These are phyloP conservation scores for Rhizopogon sp. DNA, from an alignment of 768 basidiomycete genomes.

Conservation along the genomic window DNA sequence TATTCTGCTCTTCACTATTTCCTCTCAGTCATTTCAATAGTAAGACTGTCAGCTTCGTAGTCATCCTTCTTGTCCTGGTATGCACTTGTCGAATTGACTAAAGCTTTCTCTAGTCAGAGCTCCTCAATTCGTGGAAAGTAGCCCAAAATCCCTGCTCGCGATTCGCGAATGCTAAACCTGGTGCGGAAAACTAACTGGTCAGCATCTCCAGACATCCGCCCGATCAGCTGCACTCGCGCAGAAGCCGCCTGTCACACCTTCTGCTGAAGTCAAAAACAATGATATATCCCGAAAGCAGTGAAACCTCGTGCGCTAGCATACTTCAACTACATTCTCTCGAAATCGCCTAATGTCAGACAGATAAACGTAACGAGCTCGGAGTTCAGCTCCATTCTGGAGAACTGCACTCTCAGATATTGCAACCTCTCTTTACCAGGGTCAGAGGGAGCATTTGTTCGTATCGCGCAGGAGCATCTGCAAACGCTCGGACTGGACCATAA, in stretches of 20 bases:
- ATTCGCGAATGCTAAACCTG: constrained; percentile 7
- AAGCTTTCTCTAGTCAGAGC: no score
- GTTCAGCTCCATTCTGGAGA: constrained; percentile 84
- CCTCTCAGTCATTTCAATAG: no score
- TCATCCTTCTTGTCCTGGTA: no score
- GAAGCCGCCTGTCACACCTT: neutral
- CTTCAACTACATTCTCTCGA: neutral
- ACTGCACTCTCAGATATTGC: constrained; percentile 82
- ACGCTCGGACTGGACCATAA: constrained; percentile 76
- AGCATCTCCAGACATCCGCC: constrained; percentile 5
- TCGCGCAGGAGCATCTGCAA: constrained; percentile 74
- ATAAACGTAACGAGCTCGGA: constrained; percentile 82
- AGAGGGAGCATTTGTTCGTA: constrained; percentile 55
- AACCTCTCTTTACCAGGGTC: constrained; percentile 62
- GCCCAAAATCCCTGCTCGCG: no score
- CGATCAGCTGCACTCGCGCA: neutral
- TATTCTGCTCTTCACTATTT: no score
- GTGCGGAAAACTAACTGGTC: constrained; percentile 3
- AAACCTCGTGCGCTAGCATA: constrained; percentile 3
- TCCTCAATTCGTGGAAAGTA: no score
- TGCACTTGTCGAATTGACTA: no score
- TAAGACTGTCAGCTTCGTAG: no score
- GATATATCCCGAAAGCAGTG: neutral
- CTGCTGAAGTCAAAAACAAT: neutral
- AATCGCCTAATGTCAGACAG: constrained; percentile 22